Base-by-base conservation (phyloP, 2,329 filamentous ascomycete species). In the Blastomyces silverae region DNA sequence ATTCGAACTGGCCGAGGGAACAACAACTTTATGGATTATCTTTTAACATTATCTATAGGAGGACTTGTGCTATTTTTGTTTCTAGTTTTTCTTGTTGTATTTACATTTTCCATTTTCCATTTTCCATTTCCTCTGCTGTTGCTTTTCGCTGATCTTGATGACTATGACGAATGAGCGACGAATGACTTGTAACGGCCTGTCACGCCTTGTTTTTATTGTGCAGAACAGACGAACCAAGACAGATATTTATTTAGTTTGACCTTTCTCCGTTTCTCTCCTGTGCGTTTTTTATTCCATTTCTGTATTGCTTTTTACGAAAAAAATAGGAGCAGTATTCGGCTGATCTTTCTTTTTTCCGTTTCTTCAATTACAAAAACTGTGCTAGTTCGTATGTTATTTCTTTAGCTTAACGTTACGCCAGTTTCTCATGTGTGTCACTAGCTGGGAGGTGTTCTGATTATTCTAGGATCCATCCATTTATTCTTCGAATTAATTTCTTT, bases 171-270 rank as follows among this genome's bases (percentile, higher is more conserved):
- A 61, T 61, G 44, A 61, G 37, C 34, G 44, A 61, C 17, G 59
- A 61, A 61, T 61, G 59, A 61, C 44, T 52, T 59, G 31, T 61
- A 50, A 61, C 44, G 59, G 20, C 59, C 59, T 34, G 59, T 28
- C 56, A 50, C 28, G 15, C 53, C 53, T 57, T 53, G 25, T 17
- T 39, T 46, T 60, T 60, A 37, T 17, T 46, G 22, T 39, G 28
- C 57, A 61, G 31, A 61, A 61, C 42, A 50, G 59, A 61, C 34
- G n/a, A 61, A n/a, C 25, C 22, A 61, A 37, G 44, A 61, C 25
- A 48, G 7, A 50, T 61, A 61, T 25, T 22, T 61, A 61, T 25
- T 22, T 50, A 61, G 2, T 17, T 48, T 37, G 8, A 31, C 28
- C 39, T 48, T 46, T 34, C 34, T 28, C 4, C 31, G 17, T 28